Conservation (phyloP, 164 flowering plant genomes). For the Stephania japonica region DNA sequence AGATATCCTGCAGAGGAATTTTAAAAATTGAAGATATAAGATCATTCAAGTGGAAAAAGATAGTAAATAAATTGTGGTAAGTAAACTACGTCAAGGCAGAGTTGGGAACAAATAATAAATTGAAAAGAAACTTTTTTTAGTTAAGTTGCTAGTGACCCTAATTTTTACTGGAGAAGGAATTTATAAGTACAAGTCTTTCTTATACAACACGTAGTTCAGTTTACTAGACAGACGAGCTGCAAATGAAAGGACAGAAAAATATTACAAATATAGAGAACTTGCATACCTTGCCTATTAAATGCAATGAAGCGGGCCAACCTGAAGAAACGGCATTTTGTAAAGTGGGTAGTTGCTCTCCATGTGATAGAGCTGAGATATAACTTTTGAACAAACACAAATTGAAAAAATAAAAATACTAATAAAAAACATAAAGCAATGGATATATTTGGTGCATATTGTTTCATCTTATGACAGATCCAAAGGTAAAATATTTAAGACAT, state of each 20-base stretch:
- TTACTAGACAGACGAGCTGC: background rate
- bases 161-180: background rate
- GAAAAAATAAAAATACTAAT: background rate
- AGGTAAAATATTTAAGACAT: no score
- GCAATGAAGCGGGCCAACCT: conserved; percentile 96
- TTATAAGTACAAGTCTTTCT: background rate
- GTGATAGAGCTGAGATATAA: conserved; percentile 74
- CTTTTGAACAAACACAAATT: conserved; percentile 28
- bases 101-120: background rate
- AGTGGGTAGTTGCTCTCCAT: conserved; percentile 42
- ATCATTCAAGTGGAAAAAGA: background rate
- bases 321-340: conserved; percentile 60
- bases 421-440: background rate
- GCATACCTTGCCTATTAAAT: conserved; percentile 98
- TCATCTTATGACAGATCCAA: no score
- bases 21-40: background rate
- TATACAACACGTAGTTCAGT: background rate
- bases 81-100: background rate
- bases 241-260: background rate
- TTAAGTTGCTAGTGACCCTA: background rate
- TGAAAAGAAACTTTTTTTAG: no score
- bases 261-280: conserved; percentile 5
- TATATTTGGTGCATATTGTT: no score
- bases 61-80: background rate
- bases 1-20: conserved; percentile 63